A percentile compares a stretch with the other conserved stretches of the same genome.
Conservation (phyloP, 345 rosid species). For the Heritiera fomes region DNA sequence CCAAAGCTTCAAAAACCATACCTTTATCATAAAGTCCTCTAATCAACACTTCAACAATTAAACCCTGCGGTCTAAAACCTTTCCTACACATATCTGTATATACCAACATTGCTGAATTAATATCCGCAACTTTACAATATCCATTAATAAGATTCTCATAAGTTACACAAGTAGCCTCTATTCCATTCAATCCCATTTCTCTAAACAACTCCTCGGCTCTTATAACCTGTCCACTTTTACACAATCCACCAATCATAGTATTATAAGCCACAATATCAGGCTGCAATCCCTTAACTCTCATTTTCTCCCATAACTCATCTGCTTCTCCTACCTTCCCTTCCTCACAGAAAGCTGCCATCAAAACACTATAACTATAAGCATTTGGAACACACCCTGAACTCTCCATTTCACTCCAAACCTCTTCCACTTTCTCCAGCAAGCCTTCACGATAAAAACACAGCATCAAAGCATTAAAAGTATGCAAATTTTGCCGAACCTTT, state of each 20-base stretch:
- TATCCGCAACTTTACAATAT: constrained; percentile 56
- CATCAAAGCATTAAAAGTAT: constrained; percentile 70
- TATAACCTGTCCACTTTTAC: constrained; percentile 45
- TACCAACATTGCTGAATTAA: constrained; percentile 52
- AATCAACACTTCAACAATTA: constrained; percentile 49
- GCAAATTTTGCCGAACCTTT: constrained; percentile 52
- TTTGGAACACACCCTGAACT: constrained; percentile 44
- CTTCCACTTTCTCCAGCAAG: constrained; percentile 56
- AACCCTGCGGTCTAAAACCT: constrained; percentile 44
- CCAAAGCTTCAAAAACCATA: constrained; percentile 56
- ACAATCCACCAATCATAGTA: constrained; percentile 68
- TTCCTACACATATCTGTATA: constrained; percentile 63
- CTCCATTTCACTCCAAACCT: constrained; percentile 67
- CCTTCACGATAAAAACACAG: constrained; percentile 58
- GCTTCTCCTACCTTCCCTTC: constrained; percentile 64
- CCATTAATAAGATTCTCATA: constrained; percentile 66
- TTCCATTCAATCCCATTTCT: constrained; percentile 60
- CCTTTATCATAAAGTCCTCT: constrained; percentile 43
- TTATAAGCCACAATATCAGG: constrained; percentile 63
- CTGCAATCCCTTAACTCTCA: constrained; percentile 49
- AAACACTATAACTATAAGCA: constrained; percentile 52
- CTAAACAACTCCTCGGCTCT: constrained; percentile 57
- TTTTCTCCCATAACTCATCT: constrained; percentile 63
- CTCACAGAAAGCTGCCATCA: constrained; percentile 54
- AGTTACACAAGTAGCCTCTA: constrained; percentile 47